Base-by-base conservation (phyloP, 345 rosid genomes). In the Hirschfeldia incana region DNA sequence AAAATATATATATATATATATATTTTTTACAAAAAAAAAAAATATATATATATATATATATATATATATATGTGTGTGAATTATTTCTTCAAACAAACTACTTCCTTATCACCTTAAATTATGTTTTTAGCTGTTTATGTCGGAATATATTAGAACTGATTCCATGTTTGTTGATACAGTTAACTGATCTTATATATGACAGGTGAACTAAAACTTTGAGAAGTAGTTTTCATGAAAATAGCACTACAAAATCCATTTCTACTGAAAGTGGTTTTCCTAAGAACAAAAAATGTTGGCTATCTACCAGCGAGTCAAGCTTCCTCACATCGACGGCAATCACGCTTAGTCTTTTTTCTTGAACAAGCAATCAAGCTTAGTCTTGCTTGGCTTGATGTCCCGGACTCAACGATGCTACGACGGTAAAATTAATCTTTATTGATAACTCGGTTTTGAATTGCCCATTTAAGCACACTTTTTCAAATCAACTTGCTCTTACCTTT, bases 41-140 rank as follows among this genome's bases (percentile, higher is more conserved):
- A 32, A 46, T 17, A 6, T 8, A 36, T 6, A 3, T 34, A 3
- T 49, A 46, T 17, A 6, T 8, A 36, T 6, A 3, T 34, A 3
- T 49, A 46, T 17, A 6, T 8, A 36, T 6, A 3, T 34, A 3
- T 49, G 30, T 17, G 2, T 8, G 4, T 30, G 33, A 30, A 64
- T 49, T 65, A 34, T 37, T 12, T 74, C 3, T 49, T 26, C 42
- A 17, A 63, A 63, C 62, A 74, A 74, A n/a, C 55, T n/a, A 15
- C 65, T 21, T 33, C 53, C n/a, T 26, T 68, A 27, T 46, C 37
- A 46, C 26, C 39, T 68, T 33, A 17, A 13, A 33, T 44, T 17
- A 74, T 74, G 53, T 46, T 58, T 74, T 74, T 33, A n/a, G 66
- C 36, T 5, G 53, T 26, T 51, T 53, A 13, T 74, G 71, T 65